A percentile compares a stretch with the other conserved stretches of the same genome.
These are phyloP conservation scores for Lepiota venenata DNA, from an alignment of 768 basidiomycete species.

Conservation along the genomic window DNA sequence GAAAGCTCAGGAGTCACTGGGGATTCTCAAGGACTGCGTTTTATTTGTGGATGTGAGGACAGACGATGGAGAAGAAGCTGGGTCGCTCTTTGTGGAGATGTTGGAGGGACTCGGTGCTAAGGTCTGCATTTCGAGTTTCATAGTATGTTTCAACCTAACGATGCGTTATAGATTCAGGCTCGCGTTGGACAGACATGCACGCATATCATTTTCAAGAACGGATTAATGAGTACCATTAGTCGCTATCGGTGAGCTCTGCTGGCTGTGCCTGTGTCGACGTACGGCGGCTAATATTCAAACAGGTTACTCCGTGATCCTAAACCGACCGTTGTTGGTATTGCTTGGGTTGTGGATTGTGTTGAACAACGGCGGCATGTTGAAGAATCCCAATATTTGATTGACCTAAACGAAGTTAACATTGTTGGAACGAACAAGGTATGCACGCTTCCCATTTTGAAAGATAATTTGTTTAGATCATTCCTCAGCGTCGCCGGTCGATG, in stretches of 20 bases:
- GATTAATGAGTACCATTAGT: slow-evolving; percentile 66
- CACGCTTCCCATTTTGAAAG: background rate
- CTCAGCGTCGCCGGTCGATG: slow-evolving; percentile 71
- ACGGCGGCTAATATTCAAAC: background rate
- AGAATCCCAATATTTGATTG: slow-evolving; percentile 62
- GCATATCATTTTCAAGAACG: slow-evolving; percentile 86
- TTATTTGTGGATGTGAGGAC: slow-evolving; percentile 89
- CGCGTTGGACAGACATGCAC: slow-evolving; percentile 74
- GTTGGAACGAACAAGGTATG: slow-evolving; percentile 62
- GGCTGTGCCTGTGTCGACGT: background rate
- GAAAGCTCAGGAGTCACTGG: slow-evolving; percentile 31
- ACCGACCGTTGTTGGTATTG: slow-evolving; percentile 78
- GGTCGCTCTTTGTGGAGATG: slow-evolving; percentile 81
- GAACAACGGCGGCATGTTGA: slow-evolving; percentile 64
- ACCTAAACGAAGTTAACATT: slow-evolving; percentile 57
- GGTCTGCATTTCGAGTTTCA: slow-evolving; percentile 39
- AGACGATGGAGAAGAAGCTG: slow-evolving; percentile 79
- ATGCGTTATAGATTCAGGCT: slow-evolving; percentile 45
- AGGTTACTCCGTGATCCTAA: slow-evolving; percentile 65
- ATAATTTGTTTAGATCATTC: slow-evolving; percentile 1
- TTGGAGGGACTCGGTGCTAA: slow-evolving; percentile 74
- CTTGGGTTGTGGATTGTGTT: slow-evolving; percentile 86
- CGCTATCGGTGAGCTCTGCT: slow-evolving; percentile 59
- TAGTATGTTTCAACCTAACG: background rate
- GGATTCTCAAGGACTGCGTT: slow-evolving; percentile 66